Percentiles rank a stretch among this genome's conserved stretches.
phyloP scores from a whole-genome alignment of 805 yeast species.

The Sugiyamaella qingdaonensis region DNA sequence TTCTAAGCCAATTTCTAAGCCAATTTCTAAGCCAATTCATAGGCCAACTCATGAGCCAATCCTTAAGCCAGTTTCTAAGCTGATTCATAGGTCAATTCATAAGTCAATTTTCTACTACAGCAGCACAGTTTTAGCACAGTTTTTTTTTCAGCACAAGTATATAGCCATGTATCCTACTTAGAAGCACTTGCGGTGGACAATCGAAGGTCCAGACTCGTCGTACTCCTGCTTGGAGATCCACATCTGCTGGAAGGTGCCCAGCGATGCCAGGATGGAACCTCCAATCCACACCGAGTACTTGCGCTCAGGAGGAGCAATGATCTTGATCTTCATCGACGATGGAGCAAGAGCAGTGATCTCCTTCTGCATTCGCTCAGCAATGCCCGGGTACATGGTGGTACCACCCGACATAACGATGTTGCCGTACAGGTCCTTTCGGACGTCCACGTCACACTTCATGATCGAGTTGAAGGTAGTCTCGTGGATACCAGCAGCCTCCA shows the following conservation, averaged over 20 bases:
- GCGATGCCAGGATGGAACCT: constrained; percentile 98
- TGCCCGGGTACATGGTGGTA: constrained; percentile 99
- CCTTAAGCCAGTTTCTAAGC: no score
- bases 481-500: constrained; percentile 98
- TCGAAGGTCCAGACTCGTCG: constrained; percentile 99
- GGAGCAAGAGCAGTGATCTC: constrained; percentile 99
- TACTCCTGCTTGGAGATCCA: constrained; percentile 99
- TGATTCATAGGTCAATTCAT: no score
- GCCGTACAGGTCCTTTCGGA: constrained; percentile 97
- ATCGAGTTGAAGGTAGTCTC: constrained; percentile 94
- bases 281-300: constrained; percentile 99
- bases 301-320: constrained; percentile 99
- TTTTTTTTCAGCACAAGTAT: not conserved
- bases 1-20: no score
- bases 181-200: constrained; percentile 95
- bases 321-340: constrained; percentile 99
- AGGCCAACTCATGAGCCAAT: no score
- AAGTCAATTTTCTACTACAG: no score
- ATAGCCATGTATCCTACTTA: constrained; percentile 36
- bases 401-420: constrained; percentile 99
- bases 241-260: constrained; percentile 99
- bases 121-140: no score
- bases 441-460: constrained; percentile 98
- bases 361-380: constrained; percentile 99
- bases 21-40: no score